Evolutionary conservation across 192 early-diverging fungal species (phyloP).

Genomic region (Thoreauomyces humboldtii): DNA sequence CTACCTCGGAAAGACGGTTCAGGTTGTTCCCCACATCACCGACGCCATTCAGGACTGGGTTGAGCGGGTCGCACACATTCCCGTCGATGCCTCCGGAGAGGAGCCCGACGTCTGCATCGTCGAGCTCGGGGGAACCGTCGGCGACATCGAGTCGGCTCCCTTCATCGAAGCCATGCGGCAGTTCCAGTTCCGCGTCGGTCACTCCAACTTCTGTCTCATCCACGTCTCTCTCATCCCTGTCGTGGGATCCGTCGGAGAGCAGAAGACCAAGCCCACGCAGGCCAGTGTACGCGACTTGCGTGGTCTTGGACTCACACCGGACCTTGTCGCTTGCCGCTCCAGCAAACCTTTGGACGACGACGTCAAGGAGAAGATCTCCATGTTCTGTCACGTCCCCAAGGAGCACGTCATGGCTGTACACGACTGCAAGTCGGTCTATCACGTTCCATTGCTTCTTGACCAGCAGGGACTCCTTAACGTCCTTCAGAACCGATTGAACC

Average conservation of each 20-base stretch:
- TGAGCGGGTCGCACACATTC: conserved; percentile 87
- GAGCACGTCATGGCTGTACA: conserved; percentile 92
- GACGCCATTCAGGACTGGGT: conserved; percentile 98
- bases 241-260: conserved; percentile 96
- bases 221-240: conserved; percentile 97
- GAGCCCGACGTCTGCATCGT: conserved; percentile 97
- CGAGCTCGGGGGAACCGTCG: conserved; percentile 97
- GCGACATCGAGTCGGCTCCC: conserved; percentile 99
- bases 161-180: conserved; percentile 99
- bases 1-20: conserved; percentile 98
- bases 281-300: conserved; percentile 91
- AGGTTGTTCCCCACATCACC: conserved; percentile 98
- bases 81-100: conserved; percentile 77
- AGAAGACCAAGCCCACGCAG: conserved; percentile 99
- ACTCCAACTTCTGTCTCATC: conserved; percentile 96
- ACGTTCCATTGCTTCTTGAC: conserved; percentile 89
- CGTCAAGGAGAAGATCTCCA: conserved; percentile 90
- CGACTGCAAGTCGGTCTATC: conserved; percentile 95
- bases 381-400: conserved; percentile 98
- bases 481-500: conserved; percentile 74
- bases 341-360: conserved; percentile 78
- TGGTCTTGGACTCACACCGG: conserved; percentile 91
- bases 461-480: conserved; percentile 83
- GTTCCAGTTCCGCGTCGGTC: conserved; percentile 99
- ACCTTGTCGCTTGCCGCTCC: conserved; percentile 90